These are phyloP conservation scores for Oidium heveae DNA, from an alignment of 2,329 filamentous ascomycete species.

Conservation along the genomic window DNA sequence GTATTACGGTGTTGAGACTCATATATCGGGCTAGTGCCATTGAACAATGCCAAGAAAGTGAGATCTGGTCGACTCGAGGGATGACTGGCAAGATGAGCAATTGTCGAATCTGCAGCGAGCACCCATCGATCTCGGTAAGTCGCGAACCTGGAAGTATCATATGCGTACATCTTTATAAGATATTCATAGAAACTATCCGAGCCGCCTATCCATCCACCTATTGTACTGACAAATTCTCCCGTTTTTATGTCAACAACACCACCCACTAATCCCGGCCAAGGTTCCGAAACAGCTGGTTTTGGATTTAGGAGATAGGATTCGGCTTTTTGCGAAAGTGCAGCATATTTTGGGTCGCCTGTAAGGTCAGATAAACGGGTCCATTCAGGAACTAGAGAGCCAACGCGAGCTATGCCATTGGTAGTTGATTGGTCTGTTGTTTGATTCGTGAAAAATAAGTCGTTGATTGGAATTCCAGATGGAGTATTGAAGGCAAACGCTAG, in stretches of 20 bases:
- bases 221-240: constrained; percentile 39
- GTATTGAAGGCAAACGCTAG: constrained; percentile 61
- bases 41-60: constrained; percentile 40
- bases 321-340: constrained; percentile 35
- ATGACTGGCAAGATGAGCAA: constrained; percentile 42
- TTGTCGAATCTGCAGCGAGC: constrained; percentile 48
- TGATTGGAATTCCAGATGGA: constrained; percentile 46
- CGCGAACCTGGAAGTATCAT: constrained; percentile 38
- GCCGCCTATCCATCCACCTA: constrained; percentile 54
- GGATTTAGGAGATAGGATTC: constrained; percentile 47
- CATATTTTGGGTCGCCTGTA: constrained; percentile 41
- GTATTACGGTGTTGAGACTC: constrained; percentile 20
- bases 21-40: constrained; percentile 20
- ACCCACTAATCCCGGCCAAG: constrained; percentile 56
- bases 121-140: constrained; percentile 52
- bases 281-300: constrained; percentile 33
- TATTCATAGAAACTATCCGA: constrained; percentile 74
- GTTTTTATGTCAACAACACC: constrained; percentile 35
- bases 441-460: constrained; percentile 34
- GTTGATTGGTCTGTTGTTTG: constrained; percentile 22
- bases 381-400: constrained; percentile 58
- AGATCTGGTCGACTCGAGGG: constrained; percentile 41
- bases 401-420: constrained; percentile 49
- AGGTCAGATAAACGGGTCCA: constrained; percentile 63
- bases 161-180: constrained; percentile 74